These are phyloP conservation scores for Entophlyctis luteolus DNA, from an alignment of 192 early-diverging fungal genomes.

Conservation along the genomic window DNA sequence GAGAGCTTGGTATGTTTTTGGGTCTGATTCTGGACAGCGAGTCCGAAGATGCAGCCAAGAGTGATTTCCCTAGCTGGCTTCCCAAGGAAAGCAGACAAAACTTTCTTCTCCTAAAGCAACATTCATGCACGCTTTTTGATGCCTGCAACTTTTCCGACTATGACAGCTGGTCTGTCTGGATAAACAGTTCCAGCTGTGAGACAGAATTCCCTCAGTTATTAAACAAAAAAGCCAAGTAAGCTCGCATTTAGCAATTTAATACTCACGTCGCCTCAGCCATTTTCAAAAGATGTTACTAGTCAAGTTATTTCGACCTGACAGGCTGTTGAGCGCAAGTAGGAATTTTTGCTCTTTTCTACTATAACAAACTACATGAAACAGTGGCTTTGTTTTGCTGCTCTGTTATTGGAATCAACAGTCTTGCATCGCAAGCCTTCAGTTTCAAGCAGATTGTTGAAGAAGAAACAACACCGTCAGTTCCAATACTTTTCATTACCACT, in stretches of 20 bases:
- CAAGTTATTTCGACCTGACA: constrained; percentile 51
- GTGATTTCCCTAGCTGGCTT: constrained; percentile 46
- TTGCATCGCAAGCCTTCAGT: constrained; percentile 45
- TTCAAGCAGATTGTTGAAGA: constrained; percentile 32
- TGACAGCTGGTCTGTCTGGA: constrained; percentile 44
- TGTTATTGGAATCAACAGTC: constrained; percentile 31
- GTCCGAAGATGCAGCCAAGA: constrained; percentile 19
- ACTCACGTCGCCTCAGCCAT: constrained; percentile 22
- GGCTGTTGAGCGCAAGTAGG: constrained; percentile 51
- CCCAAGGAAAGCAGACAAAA: constrained; percentile 31
- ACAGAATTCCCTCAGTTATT: constrained; percentile 18
- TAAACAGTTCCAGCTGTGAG: constrained; percentile 37
- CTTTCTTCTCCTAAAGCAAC: constrained; percentile 24
- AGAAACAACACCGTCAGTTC: constrained; percentile 45
- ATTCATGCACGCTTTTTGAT: constrained; percentile 25
- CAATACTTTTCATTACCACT: constrained; percentile 59
- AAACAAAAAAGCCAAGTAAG: constrained; percentile 36
- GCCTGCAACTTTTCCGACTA: constrained; percentile 33
- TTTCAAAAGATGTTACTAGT: constrained; percentile 53
- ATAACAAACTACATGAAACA: constrained; percentile 3
- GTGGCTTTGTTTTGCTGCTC: constrained; percentile 40
- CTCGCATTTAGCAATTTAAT: not conserved
- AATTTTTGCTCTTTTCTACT: not conserved
- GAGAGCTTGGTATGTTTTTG: constrained; percentile 51
- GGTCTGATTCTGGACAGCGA: constrained; percentile 41